Evolutionary conservation across 257 asterid species (phyloP), one percentile per base, ranked within the genome.

Genomic region (Anisodus acutangulus): DNA sequence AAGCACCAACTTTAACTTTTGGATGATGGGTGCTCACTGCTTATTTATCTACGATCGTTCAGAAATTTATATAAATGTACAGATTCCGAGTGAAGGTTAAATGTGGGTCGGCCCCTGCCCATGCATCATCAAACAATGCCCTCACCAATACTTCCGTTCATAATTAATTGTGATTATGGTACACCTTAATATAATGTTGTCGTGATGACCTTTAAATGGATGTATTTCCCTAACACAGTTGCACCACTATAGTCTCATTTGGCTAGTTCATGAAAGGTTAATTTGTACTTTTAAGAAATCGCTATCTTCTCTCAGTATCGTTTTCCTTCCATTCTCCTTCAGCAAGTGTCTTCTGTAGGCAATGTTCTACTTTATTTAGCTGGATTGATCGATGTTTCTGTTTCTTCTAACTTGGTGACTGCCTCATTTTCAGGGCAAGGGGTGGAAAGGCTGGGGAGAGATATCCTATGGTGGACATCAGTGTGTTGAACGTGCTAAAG

Each of bases 391-490:
- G 26, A 78, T 78, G 43, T 22, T 22, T 53, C 64, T 78, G 49
- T 78, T 51, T 78, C 15, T 78, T 53, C 81, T 53, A 8, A 78
- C 64, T 78, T 53, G 49, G 26, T 80, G 53, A 70, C 35, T 64
- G 63, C 80, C 35, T 71, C 80, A 53, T 67, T 54, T 85, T 22
- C 26, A 97, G 99, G 95, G 89, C 64, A 12, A 85, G 84, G 99
- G 99, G 74, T 97, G 99, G 99, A 97, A 97, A 91, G 97, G 97
- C 83, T 97, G 98, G 98, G 99, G 98, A 87, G 98, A 97, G 88
- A 95, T 97, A 72, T 97, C 99, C 74, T 97, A 95, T 45, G 99
- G 99, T 49, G 99, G 98, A 83, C 71, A 72, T 88, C 93, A 88
- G 84, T 90, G 95, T 79, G 82, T 91, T 37, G 90, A 89, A 85